phyloP scores from a whole-genome alignment of 192 early-diverging fungal species.

The Entomortierella beljakovae region DNA sequence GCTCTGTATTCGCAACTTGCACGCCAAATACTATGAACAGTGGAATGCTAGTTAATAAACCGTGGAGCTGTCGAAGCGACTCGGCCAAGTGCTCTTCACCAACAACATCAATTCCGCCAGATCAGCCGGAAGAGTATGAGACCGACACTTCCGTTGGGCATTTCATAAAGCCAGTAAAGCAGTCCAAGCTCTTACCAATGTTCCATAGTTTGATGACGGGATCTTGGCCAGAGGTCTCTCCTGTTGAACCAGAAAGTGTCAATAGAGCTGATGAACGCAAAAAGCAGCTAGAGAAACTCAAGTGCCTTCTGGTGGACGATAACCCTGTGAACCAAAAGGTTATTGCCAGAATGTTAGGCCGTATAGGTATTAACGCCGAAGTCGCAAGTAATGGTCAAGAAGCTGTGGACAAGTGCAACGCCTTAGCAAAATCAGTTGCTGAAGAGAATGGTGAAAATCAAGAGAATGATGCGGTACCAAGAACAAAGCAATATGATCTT shows the following conservation, averaged over 20 bases:
- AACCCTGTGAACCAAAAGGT: slow-evolving; percentile 62
- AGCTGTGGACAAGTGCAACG: slow-evolving; percentile 40
- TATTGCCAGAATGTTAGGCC: slow-evolving; percentile 38
- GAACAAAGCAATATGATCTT: slow-evolving; percentile 45
- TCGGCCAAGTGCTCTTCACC: neutral
- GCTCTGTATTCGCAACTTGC: neutral
- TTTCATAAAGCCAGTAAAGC: slow-evolving; percentile 48
- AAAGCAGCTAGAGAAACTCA: slow-evolving; percentile 29
- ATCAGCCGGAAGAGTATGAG: no score
- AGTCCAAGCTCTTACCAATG: slow-evolving; percentile 48
- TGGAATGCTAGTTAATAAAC: slow-evolving; percentile 30
- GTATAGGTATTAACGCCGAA: slow-evolving; percentile 44
- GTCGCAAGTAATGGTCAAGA: slow-evolving; percentile 57
- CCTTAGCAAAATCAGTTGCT: slow-evolving; percentile 29
- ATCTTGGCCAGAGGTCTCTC: slow-evolving; percentile 35
- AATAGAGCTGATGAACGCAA: slow-evolving; percentile 27
- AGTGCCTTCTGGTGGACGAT: slow-evolving; percentile 57
- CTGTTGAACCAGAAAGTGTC: slow-evolving; percentile 7
- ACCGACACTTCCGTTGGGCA: slow-evolving; percentile 29
- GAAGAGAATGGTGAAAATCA: neutral
- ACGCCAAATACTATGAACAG: slow-evolving; percentile 49
- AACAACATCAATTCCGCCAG: no score
- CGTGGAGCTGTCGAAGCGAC: slow-evolving; percentile 6
- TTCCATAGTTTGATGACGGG: slow-evolving; percentile 50
- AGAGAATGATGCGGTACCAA: neutral